phyloP scores from a whole-genome alignment of 1,284 basidiomycete genomes.

The Coniferiporia weirii region DNA sequence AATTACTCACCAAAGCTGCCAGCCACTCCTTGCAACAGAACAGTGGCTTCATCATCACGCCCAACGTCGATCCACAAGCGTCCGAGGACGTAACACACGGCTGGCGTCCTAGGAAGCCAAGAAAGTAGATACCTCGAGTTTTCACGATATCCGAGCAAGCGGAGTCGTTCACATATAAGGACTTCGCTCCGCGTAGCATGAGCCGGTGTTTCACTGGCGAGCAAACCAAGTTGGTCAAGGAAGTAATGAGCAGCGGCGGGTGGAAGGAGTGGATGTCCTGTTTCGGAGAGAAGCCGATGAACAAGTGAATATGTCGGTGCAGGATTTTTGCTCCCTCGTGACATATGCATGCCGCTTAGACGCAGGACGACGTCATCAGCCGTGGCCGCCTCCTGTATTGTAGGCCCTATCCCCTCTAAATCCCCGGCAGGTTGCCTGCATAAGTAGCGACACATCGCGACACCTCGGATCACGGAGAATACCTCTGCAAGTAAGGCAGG shows the following conservation, averaged over 20 bases:
- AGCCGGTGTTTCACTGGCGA: conserved; percentile 59
- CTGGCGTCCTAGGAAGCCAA: conserved; percentile 74
- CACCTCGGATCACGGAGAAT: conserved; percentile 71
- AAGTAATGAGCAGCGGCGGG: conserved; percentile 62
- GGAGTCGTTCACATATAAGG: conserved; percentile 63
- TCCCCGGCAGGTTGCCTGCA: conserved; percentile 53
- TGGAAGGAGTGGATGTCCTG: conserved; percentile 39
- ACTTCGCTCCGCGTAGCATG: conserved; percentile 64
- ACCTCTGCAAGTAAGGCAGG: conserved; percentile 63
- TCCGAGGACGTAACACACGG: conserved; percentile 68
- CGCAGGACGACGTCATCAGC: conserved; percentile 61
- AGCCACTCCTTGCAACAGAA: conserved; percentile 69
- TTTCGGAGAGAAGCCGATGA: conserved; percentile 59
- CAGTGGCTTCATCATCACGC: conserved; percentile 68
- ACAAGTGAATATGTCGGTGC: conserved; percentile 63
- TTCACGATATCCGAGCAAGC: conserved; percentile 59
- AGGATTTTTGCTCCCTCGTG: conserved; percentile 42
- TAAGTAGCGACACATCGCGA: conserved; percentile 60
- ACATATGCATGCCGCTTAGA: conserved; percentile 68
- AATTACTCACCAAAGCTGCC: conserved; percentile 65
- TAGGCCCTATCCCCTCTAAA: conserved; percentile 27
- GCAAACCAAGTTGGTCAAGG: conserved; percentile 58
- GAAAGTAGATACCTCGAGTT: conserved; percentile 61
- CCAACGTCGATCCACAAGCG: conserved; percentile 67
- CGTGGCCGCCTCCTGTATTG: conserved; percentile 27